These are phyloP conservation scores for Trifolium pratense DNA, from an alignment of 306 rosid species.

Conservation along the genomic window DNA sequence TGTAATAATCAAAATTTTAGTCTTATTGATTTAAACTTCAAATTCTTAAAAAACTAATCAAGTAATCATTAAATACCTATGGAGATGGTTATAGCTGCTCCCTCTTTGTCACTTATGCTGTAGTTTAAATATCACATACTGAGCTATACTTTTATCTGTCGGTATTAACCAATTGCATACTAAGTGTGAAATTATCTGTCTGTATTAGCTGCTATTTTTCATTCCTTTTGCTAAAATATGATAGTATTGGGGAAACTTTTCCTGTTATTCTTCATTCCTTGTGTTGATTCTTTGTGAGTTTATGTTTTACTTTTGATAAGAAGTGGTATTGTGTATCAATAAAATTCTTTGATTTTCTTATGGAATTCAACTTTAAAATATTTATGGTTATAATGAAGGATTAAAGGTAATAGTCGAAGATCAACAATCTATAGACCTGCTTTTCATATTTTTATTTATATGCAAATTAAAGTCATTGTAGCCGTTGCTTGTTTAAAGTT, in stretches of 20 bases:
- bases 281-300: not conserved
- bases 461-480: not conserved
- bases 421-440: not conserved
- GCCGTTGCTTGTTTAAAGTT: not conserved
- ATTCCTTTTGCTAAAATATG: constrained; percentile 2
- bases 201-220: not conserved
- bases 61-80: constrained; percentile 11
- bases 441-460: not conserved
- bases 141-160: not conserved
- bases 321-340: not conserved
- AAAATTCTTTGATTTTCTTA: not conserved
- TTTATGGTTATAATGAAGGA: not conserved
- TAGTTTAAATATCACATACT: not conserved
- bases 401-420: not conserved
- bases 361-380: not conserved
- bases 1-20: constrained; percentile 37
- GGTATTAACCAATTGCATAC: constrained; percentile 1
- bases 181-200: not conserved
- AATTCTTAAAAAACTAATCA: constrained; percentile 22
- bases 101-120: constrained; percentile 5
- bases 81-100: constrained; percentile 6
- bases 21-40: constrained; percentile 24
- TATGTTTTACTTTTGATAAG: not conserved
- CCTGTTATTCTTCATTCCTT: not conserved
- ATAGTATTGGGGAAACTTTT: not conserved